Evolutionary conservation across 148 eudicot species (phyloP).

Genomic region (Camellia sinensis): DNA sequence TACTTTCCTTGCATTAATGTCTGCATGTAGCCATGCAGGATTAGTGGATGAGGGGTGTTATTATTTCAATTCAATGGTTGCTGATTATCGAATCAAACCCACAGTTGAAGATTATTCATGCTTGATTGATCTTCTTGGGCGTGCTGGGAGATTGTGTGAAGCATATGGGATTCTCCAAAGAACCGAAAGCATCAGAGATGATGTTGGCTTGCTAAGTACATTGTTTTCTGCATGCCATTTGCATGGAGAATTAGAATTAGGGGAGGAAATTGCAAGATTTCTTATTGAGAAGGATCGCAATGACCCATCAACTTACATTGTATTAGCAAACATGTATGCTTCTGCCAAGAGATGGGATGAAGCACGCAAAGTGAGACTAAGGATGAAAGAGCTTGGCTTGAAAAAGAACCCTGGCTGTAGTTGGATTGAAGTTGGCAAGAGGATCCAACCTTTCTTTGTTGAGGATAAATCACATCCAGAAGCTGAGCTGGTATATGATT

Average conservation of each 20-base stretch:
- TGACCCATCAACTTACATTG: slow-evolving; percentile 31
- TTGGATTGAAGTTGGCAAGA: slow-evolving; percentile 35
- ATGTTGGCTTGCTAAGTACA: slow-evolving; percentile 32
- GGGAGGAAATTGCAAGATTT: slow-evolving; percentile 31
- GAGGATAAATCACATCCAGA: slow-evolving; percentile 29
- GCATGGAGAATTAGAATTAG: slow-evolving; percentile 26
- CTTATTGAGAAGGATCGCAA: slow-evolving; percentile 27
- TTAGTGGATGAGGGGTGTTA: slow-evolving; percentile 31
- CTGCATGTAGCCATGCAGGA: slow-evolving; percentile 38
- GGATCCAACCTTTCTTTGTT: slow-evolving; percentile 29
- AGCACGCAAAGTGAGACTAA: slow-evolving; percentile 25
- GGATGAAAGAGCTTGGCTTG: slow-evolving; percentile 33
- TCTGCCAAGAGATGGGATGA: slow-evolving; percentile 30
- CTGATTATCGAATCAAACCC: slow-evolving; percentile 23
- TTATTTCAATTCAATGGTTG: slow-evolving; percentile 28
- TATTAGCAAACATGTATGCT: slow-evolving; percentile 34
- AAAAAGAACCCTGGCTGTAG: slow-evolving; percentile 44
- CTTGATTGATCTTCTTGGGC: slow-evolving; percentile 37
- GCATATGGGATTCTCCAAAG: slow-evolving; percentile 27
- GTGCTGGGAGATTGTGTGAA: slow-evolving; percentile 33
- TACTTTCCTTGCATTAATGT: slow-evolving; percentile 29
- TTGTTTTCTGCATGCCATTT: slow-evolving; percentile 33
- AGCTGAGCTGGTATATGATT: slow-evolving; percentile 19
- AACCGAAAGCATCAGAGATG: slow-evolving; percentile 22
- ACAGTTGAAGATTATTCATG: slow-evolving; percentile 33